Conservation (phyloP, 176 grass and related monocot species). For the Lolium perenne region DNA sequence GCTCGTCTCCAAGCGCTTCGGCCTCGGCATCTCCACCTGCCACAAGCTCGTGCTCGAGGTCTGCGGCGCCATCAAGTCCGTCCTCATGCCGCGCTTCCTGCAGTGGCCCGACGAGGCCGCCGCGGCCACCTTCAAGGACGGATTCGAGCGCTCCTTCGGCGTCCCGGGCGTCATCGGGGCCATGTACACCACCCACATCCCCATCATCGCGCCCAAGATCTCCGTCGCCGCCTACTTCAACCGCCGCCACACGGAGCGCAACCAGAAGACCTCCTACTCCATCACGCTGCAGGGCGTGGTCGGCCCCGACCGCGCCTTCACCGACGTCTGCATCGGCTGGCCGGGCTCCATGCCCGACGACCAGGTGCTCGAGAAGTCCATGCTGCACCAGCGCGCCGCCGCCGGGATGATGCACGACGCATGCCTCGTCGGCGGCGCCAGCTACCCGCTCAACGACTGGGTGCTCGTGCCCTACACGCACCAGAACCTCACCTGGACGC, state of each 20-base stretch:
- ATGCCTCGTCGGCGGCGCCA: constrained; percentile 73
- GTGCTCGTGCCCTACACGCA: constrained; percentile 94
- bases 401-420: constrained; percentile 78
- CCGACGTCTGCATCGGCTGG: constrained; percentile 95
- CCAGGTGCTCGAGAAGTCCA: constrained; percentile 89
- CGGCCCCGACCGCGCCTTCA: constrained; percentile 76
- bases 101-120: constrained; percentile 71
- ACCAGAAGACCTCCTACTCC: constrained; percentile 98
- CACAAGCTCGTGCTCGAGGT: constrained; percentile 97
- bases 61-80: constrained; percentile 80
- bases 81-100: constrained; percentile 89
- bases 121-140: constrained; percentile 47
- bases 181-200: constrained; percentile 97
- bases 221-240: constrained; percentile 94
- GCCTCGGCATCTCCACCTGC: constrained; percentile 97
- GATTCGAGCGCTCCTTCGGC: constrained; percentile 59
- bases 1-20: constrained; percentile 93
- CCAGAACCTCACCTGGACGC: constrained; percentile 94
- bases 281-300: constrained; percentile 94
- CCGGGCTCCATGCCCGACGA: constrained; percentile 95
- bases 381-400: constrained; percentile 78
- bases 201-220: constrained; percentile 98
- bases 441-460: constrained; percentile 93
- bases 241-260: constrained; percentile 90
- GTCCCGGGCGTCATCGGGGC: constrained; percentile 67